These are phyloP conservation scores for Penicillium corylophilum DNA, from an alignment of 2,329 filamentous ascomycete genomes.

Conservation along the genomic window DNA sequence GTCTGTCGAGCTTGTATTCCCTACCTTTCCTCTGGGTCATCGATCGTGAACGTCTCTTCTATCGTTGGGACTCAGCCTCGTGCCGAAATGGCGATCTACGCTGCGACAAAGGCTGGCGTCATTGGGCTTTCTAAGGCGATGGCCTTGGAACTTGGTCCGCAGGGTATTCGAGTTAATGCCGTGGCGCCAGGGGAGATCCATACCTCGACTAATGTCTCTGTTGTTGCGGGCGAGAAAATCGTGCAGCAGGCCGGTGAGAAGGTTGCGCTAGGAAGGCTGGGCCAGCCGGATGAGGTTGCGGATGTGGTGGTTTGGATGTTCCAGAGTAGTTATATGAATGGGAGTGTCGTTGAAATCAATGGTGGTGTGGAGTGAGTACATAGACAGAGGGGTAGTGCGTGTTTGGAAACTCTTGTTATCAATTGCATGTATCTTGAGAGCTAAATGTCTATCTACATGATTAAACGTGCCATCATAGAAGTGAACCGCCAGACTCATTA, in stretches of 20 bases:
- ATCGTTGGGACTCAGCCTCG: neutral
- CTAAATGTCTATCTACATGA: conserved; percentile 3
- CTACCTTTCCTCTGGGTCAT: neutral
- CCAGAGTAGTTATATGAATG: neutral
- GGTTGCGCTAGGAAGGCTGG: neutral
- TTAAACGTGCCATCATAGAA: neutral
- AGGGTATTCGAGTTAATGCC: neutral
- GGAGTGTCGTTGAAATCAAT: neutral
- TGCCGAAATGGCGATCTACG: neutral
- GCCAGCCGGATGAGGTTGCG: neutral
- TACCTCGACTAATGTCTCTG: neutral
- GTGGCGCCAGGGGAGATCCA: neutral
- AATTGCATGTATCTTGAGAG: conserved; percentile 1
- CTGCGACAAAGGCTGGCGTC: neutral
- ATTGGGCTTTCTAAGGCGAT: neutral
- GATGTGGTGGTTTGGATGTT: neutral
- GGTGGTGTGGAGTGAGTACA: neutral
- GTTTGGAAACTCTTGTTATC: neutral
- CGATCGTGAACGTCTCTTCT: neutral
- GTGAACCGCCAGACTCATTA: neutral
- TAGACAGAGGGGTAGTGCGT: neutral
- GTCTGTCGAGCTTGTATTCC: neutral
- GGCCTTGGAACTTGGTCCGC: neutral
- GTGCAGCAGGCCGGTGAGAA: neutral
- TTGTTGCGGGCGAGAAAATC: neutral